Conservation (phyloP, 2,329 filamentous ascomycete genomes). For the Ceratocystis papillata region DNA sequence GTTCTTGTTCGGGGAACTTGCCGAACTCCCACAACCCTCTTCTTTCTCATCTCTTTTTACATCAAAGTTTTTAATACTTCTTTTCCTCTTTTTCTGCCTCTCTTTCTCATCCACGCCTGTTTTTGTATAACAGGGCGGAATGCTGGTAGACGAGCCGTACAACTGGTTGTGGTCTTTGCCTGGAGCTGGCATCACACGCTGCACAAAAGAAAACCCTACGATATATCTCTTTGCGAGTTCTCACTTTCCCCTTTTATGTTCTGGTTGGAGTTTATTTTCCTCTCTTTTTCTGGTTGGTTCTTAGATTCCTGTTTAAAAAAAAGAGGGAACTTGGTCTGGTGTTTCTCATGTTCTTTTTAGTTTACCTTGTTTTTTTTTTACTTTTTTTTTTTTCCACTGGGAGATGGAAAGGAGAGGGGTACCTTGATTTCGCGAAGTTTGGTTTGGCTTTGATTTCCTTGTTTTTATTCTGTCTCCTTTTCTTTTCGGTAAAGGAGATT, state of each 20-base stretch:
- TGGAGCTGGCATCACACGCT: slow-evolving; percentile 7
- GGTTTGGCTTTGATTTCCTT: neutral
- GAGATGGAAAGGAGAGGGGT: neutral
- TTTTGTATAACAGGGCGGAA: neutral
- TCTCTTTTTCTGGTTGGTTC: neutral
- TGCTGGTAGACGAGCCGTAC: neutral
- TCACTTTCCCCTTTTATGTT: slow-evolving; percentile 15
- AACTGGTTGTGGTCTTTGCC: slow-evolving; percentile 4
- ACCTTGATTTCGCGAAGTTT: too few species aligned
- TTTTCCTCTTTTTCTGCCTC: neutral
- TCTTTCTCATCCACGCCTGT: neutral
- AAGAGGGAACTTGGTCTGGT: slow-evolving; percentile 12
- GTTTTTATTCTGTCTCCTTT: slow-evolving; percentile 13
- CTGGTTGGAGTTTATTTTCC: slow-evolving; percentile 1
- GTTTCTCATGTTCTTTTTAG: neutral
- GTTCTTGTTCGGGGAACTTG: too few species aligned
- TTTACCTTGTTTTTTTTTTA: slow-evolving; percentile 2
- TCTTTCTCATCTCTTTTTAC: slow-evolving; percentile 12
- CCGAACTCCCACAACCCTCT: neutral
- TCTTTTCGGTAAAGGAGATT: slow-evolving; percentile 1
- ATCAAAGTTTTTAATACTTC: slow-evolving; percentile 16
- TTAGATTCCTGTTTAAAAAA: slow-evolving; percentile 15
- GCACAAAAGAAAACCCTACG: slow-evolving; percentile 5
- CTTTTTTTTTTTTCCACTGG: neutral
- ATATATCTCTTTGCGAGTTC: slow-evolving; percentile 13